phyloP scores from a whole-genome alignment of 2,329 filamentous ascomycete genomes.

The Colletotrichum limetticola region DNA sequence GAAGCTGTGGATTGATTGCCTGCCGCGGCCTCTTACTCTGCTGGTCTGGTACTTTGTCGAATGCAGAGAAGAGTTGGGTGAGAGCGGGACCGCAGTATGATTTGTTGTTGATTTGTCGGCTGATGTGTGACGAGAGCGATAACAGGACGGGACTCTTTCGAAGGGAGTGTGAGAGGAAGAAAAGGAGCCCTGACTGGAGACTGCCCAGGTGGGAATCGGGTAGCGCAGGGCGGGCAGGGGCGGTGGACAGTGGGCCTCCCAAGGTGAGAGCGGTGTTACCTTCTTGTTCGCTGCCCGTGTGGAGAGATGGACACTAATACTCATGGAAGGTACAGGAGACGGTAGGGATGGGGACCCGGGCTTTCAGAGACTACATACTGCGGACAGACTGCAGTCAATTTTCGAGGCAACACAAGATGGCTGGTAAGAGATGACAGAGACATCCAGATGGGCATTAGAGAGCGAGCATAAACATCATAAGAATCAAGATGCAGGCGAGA shows the following conservation, averaged over 20 bases:
- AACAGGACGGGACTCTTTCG: background rate
- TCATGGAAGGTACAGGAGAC: too few species aligned
- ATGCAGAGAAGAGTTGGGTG: slow-evolving; percentile 20
- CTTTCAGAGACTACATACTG: too few species aligned
- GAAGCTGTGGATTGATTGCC: background rate
- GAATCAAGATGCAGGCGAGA: background rate
- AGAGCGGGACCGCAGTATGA: slow-evolving; percentile 12
- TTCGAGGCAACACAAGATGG: background rate
- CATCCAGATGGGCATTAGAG: background rate
- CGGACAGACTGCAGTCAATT: too few species aligned
- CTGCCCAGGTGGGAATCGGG: background rate
- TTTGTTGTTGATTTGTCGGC: slow-evolving; percentile 16
- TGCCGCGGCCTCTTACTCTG: background rate
- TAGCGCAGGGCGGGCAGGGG: background rate
- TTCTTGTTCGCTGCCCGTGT: too few species aligned
- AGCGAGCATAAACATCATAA: background rate
- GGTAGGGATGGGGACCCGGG: too few species aligned
- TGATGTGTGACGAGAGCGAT: slow-evolving; percentile 18
- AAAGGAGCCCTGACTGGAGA: background rate
- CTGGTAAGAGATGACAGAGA: slow-evolving; percentile 7
- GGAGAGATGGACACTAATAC: too few species aligned
- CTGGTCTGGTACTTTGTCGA: background rate
- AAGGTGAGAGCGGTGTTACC: background rate
- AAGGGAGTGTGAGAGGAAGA: background rate
- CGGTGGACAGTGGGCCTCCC: background rate